These are phyloP conservation scores for Russula brevipes DNA, from an alignment of 768 basidiomycete genomes.

Conservation along the genomic window DNA sequence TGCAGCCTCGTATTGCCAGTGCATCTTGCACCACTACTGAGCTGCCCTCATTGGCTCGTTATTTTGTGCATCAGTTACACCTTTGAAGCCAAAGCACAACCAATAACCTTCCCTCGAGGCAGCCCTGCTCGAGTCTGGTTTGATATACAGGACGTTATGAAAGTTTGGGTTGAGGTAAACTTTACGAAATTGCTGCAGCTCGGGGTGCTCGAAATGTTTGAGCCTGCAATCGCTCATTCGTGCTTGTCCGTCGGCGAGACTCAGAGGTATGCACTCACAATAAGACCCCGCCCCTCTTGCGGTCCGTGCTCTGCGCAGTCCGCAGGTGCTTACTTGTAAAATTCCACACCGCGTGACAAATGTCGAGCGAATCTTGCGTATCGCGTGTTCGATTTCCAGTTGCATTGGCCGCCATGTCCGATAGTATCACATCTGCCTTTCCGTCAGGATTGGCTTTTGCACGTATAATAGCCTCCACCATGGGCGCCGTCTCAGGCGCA, in stretches of 20 bases:
- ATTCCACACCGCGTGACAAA: constrained; percentile 66
- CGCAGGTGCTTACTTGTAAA: constrained; percentile 58
- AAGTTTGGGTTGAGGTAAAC: constrained; percentile 60
- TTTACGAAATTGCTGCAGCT: constrained; percentile 58
- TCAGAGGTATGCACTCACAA: constrained; percentile 42
- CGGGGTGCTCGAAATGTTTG: constrained; percentile 80
- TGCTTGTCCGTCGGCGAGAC: constrained; percentile 15
- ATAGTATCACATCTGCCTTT: constrained; percentile 75
- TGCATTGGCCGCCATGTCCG: constrained; percentile 86
- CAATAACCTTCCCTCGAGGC: constrained; percentile 84
- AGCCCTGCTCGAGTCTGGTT: constrained; percentile 74
- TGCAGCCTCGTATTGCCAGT: background rate
- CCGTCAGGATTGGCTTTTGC: constrained; percentile 32
- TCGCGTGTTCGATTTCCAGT: constrained; percentile 68
- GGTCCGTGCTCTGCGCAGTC: constrained; percentile 40
- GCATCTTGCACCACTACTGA: background rate
- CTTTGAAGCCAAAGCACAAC: constrained; percentile 68
- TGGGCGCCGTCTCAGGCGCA: constrained; percentile 41
- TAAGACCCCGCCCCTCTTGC: constrained; percentile 47
- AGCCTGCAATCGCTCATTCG: constrained; percentile 43
- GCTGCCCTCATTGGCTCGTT: background rate
- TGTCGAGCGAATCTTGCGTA: constrained; percentile 59
- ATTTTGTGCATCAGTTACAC: background rate
- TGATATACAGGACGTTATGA: constrained; percentile 58
- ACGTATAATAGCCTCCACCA: constrained; percentile 40